These are phyloP conservation scores for Penicillium angulare DNA, from an alignment of 495 filamentous ascomycete species.

Conservation along the genomic window DNA sequence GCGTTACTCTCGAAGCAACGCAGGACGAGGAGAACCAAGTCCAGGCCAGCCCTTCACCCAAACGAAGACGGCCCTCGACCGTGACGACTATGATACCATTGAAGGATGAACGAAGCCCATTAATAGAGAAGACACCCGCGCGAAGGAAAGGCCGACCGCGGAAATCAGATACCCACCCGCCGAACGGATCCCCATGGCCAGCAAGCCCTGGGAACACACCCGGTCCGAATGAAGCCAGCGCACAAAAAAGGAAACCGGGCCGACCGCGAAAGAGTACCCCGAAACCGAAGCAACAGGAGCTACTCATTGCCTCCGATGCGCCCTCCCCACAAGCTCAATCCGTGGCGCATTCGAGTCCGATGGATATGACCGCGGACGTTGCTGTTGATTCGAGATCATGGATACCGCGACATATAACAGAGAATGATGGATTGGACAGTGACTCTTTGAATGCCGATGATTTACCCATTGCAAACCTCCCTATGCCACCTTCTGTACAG, in stretches of 20 bases:
- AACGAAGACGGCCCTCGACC: conserved; percentile 38
- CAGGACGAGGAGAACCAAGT: conserved; percentile 41
- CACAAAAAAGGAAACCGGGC: conserved; percentile 35
- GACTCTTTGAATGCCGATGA: conserved; percentile 27
- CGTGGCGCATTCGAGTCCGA: conserved; percentile 19
- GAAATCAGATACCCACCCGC: conserved; percentile 35
- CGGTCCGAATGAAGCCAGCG: conserved; percentile 11
- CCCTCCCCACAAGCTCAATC: conserved; percentile 11
- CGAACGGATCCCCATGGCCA: conserved; percentile 33
- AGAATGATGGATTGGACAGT: conserved; percentile 25
- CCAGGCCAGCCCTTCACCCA: conserved; percentile 31
- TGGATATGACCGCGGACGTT: conserved; percentile 19
- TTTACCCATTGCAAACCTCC: conserved; percentile 22
- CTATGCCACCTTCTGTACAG: conserved; percentile 9
- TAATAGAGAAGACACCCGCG: conserved; percentile 33
- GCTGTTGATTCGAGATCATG: conserved; percentile 16
- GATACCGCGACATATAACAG: conserved; percentile 28
- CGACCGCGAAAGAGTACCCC: conserved; percentile 39
- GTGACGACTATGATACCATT: conserved; percentile 55
- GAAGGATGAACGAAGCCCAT: conserved; percentile 41
- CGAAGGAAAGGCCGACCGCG: conserved; percentile 45
- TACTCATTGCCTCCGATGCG: conserved; percentile 14
- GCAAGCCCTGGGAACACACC: conserved; percentile 39
- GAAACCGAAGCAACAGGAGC: conserved; percentile 11
- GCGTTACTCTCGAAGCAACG: conserved; percentile 58